Percentiles rank a stretch among this genome's conserved stretches.
phyloP scores from a whole-genome alignment of 2,329 filamentous ascomycete genomes.

The Chlorencoelia australis region DNA sequence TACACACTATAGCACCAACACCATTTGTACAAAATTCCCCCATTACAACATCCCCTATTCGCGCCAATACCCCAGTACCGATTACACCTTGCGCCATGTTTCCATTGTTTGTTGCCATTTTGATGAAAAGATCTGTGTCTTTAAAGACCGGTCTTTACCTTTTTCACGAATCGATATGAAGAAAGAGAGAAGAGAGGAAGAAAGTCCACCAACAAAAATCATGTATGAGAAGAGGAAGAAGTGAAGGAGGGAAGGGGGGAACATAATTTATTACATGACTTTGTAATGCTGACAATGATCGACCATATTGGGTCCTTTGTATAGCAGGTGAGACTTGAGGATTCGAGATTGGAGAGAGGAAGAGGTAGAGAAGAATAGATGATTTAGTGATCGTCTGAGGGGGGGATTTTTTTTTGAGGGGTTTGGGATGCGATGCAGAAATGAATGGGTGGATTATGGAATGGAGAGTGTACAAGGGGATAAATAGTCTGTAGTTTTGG shows the following conservation, averaged over 20 bases:
- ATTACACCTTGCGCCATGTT: not conserved
- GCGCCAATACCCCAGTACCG: slow-evolving; percentile 14
- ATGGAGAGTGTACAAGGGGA: too few relatives aligned
- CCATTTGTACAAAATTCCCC: slow-evolving; percentile 6
- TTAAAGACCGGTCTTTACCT: slow-evolving; percentile 3
- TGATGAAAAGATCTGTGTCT: too few relatives aligned
- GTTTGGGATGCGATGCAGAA: too few relatives aligned
- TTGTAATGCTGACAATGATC: slow-evolving; percentile 10
- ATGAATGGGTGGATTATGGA: too few relatives aligned
- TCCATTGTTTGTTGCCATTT: slow-evolving; percentile 5
- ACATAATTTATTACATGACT: not conserved
- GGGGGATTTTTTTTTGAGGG: too few relatives aligned
- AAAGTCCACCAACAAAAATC: slow-evolving; percentile 13
- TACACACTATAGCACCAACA: slow-evolving; percentile 1
- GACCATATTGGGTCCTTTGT: slow-evolving; percentile 17
- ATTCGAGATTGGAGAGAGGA: too few relatives aligned
- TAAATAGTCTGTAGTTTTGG: too few relatives aligned
- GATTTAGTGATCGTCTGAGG: too few relatives aligned
- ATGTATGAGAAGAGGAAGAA: slow-evolving; percentile 9
- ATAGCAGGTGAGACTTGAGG: too few relatives aligned
- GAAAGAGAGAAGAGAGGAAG: slow-evolving; percentile 1
- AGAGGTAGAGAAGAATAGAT: too few relatives aligned
- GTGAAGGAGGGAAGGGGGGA: not conserved
- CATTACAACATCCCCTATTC: slow-evolving; percentile 1
- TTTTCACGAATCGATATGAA: slow-evolving; percentile 9